Evolutionary conservation across 257 asterid species (phyloP), one percentile per base, ranked within the genome.

Genomic region (Solanum clarkiae): DNA sequence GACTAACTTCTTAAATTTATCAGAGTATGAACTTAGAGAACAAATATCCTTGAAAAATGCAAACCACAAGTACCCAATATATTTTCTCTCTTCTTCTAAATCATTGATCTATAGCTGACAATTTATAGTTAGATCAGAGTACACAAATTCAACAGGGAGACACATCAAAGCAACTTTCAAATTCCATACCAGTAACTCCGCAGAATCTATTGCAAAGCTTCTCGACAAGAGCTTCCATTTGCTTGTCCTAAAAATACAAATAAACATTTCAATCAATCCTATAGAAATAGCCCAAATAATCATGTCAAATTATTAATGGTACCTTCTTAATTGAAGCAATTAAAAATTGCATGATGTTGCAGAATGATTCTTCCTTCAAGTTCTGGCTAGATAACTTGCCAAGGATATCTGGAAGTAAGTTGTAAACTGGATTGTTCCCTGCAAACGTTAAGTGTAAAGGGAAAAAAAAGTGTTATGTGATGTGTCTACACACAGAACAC

Each of bases 191-290:
- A 88, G 97, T 88, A 85, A 93, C 97, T 54, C 99, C 99, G 71
- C 93, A 86, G 85, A 97, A 92, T 91, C 99, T 94, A 83, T 94
- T 91, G 93, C 97, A 94, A 82, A 97, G 94, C 89, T 97, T 97
- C 84, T 97, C 99, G n/a, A 97, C 99, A 84, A 97, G 98, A 79
- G 98, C 86, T 89, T 97, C 99, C 98, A 97, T 94, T 94, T 97
- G 99, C 88, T 94, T 97, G 88, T 97, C 98, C 99, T 97, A 89
- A 85, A 83, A 86, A 42, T 49, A 70, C 77, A 81, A 87, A 49
- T 13, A 86, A 83, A 59, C 85, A 71, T 71, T 54, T 85, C 77
- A 75, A 62, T 24, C 55, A 47, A 85, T 72, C 53, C 84, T 71
- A 36, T 59, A 69, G 20, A 89, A 15, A 54, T 74, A 60, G 66